Base-by-base conservation (phyloP, 371 early-diverging fungal species). In the Enterospora canceri region DNA sequence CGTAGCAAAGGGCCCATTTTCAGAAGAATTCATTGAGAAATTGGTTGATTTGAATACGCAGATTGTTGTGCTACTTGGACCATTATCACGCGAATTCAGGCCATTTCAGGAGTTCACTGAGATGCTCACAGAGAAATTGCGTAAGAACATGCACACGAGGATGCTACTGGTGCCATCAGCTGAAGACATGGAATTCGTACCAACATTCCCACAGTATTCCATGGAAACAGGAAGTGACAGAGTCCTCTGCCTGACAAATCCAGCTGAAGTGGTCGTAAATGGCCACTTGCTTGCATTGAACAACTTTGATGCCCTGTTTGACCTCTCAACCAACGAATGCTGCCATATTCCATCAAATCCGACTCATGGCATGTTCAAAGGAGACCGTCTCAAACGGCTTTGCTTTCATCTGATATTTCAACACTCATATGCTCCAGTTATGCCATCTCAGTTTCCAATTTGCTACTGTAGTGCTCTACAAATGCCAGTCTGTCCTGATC, bases 391-490 rank as follows among this genome's bases (percentile, higher is more conserved):
- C 16, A 23, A 48, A 1, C 62, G 73, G 46, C 19, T 76, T 5
- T 61, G 58, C 31, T 26, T 55, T 21, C 76, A 76, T 50, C 28
- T 67, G 1, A 33, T 76, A 12, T 76, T 70, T 57, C 76, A 76
- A 53, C 35, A 54, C 34, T 49, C 57, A 4, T 76, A 64, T 61
- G n/a, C 70, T 1, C 76, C 76, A 12, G 55, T 67, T 12, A 63
- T 76, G 31, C 62, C 68, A 15, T 50, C 70, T 0, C 62, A 40
- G 62, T 55, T 26, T 4, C 24, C 31, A 47, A 60, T 76, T 0
- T 29, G 30, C 0, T 70, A 56, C 53, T 32, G 51, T 48, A 49
- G 56, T 19, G 28, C 21, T 29, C 46, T 76, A 24, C 19, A 57
- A 21, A 66, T 70, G 70, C 24, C 40, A 0, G 29, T 65, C 0